These are phyloP conservation scores for Spergularia azorica DNA, from an alignment of 179 eudicot genomes.

Conservation along the genomic window DNA sequence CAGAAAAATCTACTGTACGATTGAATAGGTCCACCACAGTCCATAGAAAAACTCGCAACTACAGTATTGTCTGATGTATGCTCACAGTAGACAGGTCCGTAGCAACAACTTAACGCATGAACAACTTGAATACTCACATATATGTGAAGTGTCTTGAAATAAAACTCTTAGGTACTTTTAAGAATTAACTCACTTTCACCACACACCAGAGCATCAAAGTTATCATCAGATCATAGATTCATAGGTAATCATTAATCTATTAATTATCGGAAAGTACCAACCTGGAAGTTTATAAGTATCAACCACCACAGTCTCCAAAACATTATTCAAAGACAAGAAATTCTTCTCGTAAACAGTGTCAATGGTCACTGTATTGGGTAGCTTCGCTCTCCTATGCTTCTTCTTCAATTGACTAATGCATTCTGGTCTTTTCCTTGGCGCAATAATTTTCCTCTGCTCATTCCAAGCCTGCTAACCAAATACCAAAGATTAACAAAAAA, in stretches of 20 bases:
- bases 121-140: background rate
- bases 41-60: background rate
- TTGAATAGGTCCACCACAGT: background rate
- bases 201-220: constrained; percentile 1
- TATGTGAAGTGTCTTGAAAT: background rate
- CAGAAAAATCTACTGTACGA: background rate
- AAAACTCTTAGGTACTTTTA: background rate
- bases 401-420: constrained; percentile 60
- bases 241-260: background rate
- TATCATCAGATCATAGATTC: background rate
- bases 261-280: constrained; percentile 21
- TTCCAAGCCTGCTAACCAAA: constrained; percentile 66
- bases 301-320: constrained; percentile 75
- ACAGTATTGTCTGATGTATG: background rate
- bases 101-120: background rate
- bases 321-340: constrained; percentile 67
- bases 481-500: background rate
- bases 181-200: no score
- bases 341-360: constrained; percentile 82
- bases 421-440: constrained; percentile 67
- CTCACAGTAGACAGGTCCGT: background rate
- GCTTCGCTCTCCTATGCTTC: constrained; percentile 64
- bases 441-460: constrained; percentile 65
- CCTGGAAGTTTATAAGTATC: constrained; percentile 77
- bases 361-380: constrained; percentile 63